Base-by-base conservation (phyloP, 2,329 filamentous ascomycete genomes). In the Metarhizium album region DNA sequence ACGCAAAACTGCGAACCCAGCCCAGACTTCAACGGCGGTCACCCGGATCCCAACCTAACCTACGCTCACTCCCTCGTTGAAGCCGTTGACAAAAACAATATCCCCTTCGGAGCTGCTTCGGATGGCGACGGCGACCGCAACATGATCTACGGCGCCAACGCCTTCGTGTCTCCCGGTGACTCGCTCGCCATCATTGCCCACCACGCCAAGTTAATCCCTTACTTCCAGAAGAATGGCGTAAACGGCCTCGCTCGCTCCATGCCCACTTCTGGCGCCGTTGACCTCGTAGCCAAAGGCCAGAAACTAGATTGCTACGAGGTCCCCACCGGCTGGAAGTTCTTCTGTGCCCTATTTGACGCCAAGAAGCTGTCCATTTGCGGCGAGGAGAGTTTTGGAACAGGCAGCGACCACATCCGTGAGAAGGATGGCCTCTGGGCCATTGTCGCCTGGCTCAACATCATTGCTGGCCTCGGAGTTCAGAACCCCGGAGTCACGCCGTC, bases 371-470 rank as follows among this genome's bases (percentile, higher is more conserved):
- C 93, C 64, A 98, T 98, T 67, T 98, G 93, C 66, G 93, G 93
- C 53, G 93, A 98, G 73, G 93, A 98, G 78, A 93, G 87, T 57
- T 98, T 98, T 69, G 93, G 93, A 59, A 98, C 93, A 11, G 93
- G 93, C 38, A 95, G 87, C 71, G 96, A 98, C 76, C 93, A 98
- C 72, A 95, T 98, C 65, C 89, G 93, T 60, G 93, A 98, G 76
- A 98, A 98, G 80, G 93, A 98, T 64, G 93, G 93, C 55, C 80
- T 98, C 42, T 98, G 93, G 93, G 93, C 93, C 54, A 81, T 98
- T 55, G 86, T 96, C 49, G 93, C 93, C 31, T 98, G 93, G 93
- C 75, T 98, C 62, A 98, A 98, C 77, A 95, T 98, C 69, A 94
- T 98, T 62, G 93, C 93, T 54, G 91, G 88, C 58, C 83, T 97